A percentile compares a stretch with the other conserved stretches of the same genome.
Evolutionary conservation across 768 basidiomycete genomes (phyloP).

Genomic region (Xerocomellus dryophilus): DNA sequence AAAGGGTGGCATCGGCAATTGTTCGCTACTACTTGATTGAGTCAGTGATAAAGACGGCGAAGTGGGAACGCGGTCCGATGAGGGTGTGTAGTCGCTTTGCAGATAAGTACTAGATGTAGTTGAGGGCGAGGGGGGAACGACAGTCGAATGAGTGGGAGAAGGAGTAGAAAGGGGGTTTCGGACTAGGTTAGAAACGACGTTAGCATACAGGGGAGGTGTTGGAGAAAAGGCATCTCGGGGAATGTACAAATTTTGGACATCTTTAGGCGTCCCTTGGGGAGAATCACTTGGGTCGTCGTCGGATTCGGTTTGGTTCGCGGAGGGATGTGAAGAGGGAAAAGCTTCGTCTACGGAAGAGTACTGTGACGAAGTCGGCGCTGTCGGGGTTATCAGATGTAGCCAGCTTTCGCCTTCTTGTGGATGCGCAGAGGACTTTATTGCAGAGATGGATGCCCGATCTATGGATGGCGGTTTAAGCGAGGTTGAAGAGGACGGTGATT

Average conservation of each 20-base stretch:
- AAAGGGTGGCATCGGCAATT: slow-evolving; percentile 13
- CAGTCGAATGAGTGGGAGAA: slow-evolving; percentile 12
- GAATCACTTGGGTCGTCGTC: slow-evolving; percentile 5
- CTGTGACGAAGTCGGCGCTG: slow-evolving; percentile 21
- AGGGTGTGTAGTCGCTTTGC: slow-evolving; percentile 12
- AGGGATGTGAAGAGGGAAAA: slow-evolving; percentile 24
- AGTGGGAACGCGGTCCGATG: slow-evolving; percentile 10
- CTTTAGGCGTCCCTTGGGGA: slow-evolving; percentile 2
- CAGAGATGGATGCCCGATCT: slow-evolving; percentile 18
- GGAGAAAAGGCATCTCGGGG: slow-evolving; percentile 8
- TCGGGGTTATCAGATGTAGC: slow-evolving; percentile 30
- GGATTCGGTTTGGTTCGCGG: slow-evolving; percentile 16
- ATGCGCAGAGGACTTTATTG: slow-evolving; percentile 12
- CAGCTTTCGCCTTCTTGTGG: slow-evolving; percentile 31
- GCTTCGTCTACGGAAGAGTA: slow-evolving; percentile 23
- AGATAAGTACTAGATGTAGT: slow-evolving; percentile 3
- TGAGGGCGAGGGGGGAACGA: slow-evolving; percentile 3
- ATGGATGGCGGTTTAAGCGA: slow-evolving; percentile 7
- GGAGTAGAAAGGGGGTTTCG: slow-evolving; percentile 9
- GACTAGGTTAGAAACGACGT: slow-evolving; percentile 21
- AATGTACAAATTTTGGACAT: neutral
- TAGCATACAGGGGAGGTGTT: slow-evolving; percentile 26
- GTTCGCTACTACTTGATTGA: slow-evolving; percentile 17
- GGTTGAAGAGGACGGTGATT: slow-evolving; percentile 1
- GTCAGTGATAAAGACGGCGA: slow-evolving; percentile 16